Evolutionary conservation across 2,329 filamentous ascomycete species (phyloP).

Genomic region (Colletotrichum chrysophilum): DNA sequence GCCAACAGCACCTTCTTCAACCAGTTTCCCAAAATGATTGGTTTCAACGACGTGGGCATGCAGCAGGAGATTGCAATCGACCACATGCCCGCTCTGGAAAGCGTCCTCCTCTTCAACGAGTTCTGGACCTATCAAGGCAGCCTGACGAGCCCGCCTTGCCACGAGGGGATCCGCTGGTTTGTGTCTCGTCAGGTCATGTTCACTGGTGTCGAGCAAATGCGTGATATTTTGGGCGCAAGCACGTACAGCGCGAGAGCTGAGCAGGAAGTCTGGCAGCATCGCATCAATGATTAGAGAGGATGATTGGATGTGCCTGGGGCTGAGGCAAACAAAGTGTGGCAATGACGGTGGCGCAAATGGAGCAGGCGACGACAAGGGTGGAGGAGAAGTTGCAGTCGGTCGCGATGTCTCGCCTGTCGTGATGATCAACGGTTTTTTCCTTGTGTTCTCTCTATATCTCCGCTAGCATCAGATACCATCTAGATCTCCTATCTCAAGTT

Average conservation of each 20-base stretch:
- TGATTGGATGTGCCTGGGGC: background rate
- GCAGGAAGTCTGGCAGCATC: conserved; percentile 52
- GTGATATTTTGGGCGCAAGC: conserved; percentile 46
- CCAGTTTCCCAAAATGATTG: conserved; percentile 44
- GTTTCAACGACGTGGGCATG: conserved; percentile 37
- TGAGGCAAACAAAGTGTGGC: background rate
- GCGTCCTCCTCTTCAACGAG: conserved; percentile 43
- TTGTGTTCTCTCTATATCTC: background rate
- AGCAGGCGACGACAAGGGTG: background rate
- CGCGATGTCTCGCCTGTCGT: background rate
- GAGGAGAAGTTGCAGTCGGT: background rate
- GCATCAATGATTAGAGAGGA: conserved; percentile 40
- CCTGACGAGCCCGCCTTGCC: conserved; percentile 51
- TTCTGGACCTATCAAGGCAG: conserved; percentile 55
- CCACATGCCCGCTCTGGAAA: conserved; percentile 35
- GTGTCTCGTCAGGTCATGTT: conserved; percentile 31
- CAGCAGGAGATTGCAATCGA: conserved; percentile 28
- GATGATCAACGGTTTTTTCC: background rate
- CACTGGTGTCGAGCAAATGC: conserved; percentile 51
- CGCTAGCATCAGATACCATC: background rate
- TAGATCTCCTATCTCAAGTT: background rate
- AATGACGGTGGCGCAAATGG: background rate
- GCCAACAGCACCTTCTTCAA: conserved; percentile 41
- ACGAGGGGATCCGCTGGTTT: conserved; percentile 51
- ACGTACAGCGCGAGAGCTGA: conserved; percentile 48